phyloP scores from a whole-genome alignment of 805 yeast species.

The Maudiozyma turicensis region DNA sequence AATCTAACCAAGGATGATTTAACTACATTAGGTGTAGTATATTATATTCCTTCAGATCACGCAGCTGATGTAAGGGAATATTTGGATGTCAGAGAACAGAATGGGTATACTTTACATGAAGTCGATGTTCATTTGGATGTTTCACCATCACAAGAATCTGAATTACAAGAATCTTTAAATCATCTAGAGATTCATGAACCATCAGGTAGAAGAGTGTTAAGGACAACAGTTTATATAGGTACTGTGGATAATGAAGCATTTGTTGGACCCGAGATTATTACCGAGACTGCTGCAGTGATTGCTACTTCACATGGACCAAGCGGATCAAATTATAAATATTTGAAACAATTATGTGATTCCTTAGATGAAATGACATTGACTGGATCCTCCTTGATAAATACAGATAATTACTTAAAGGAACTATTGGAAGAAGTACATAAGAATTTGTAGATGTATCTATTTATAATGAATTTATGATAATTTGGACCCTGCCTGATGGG shows the following conservation, averaged over 20 bases:
- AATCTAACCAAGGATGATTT: constrained; percentile 33
- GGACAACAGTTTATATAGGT: constrained; percentile 71
- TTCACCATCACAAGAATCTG: constrained; percentile 18
- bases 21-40: constrained; percentile 72
- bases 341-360: constrained; percentile 44
- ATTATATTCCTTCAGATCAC: constrained; percentile 58
- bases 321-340: constrained; percentile 69
- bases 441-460: background rate
- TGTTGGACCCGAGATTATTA: constrained; percentile 66
- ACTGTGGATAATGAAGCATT: constrained; percentile 73
- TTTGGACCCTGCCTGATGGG: too few species aligned
- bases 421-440: constrained; percentile 24
- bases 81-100: constrained; percentile 76
- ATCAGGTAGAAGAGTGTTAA: constrained; percentile 36
- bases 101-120: constrained; percentile 68
- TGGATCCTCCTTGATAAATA: constrained; percentile 6
- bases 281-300: constrained; percentile 53
- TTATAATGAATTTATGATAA: too few species aligned
- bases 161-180: constrained; percentile 15
- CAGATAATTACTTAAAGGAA: constrained; percentile 36
- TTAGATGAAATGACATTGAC: constrained; percentile 29
- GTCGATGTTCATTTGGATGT: constrained; percentile 50
- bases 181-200: constrained; percentile 23
- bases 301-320: constrained; percentile 59
- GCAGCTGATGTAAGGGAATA: constrained; percentile 56